Evolutionary conservation across 768 basidiomycete species (phyloP).

Genomic region (Auricularia heimuer): DNA sequence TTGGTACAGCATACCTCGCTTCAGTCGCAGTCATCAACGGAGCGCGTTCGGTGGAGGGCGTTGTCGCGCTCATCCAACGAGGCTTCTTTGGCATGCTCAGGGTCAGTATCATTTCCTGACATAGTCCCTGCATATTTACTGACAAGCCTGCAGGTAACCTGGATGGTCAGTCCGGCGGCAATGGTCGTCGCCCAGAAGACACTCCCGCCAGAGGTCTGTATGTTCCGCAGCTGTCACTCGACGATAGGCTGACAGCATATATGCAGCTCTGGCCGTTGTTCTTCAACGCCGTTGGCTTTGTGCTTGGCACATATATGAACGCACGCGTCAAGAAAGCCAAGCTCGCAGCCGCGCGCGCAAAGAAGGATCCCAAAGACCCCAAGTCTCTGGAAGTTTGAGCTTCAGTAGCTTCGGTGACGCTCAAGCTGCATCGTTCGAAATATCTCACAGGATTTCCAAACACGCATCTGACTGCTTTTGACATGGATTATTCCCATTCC

Average conservation of each 20-base stretch:
- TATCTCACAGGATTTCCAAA: too few relatives aligned
- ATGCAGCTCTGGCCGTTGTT: conserved; percentile 76
- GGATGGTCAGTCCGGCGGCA: conserved; percentile 69
- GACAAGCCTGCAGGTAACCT: conserved; percentile 47
- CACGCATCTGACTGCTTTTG: neutral
- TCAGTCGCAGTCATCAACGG: conserved; percentile 82
- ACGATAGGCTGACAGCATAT: conserved; percentile 3
- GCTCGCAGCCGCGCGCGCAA: conserved; percentile 44
- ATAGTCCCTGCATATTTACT: neutral
- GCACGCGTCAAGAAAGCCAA: conserved; percentile 56
- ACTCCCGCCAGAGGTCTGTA: conserved; percentile 59
- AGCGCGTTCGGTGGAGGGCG: conserved; percentile 52
- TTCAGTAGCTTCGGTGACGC: too few relatives aligned
- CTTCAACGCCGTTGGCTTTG: conserved; percentile 71
- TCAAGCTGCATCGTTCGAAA: too few relatives aligned
- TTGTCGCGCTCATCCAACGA: conserved; percentile 55
- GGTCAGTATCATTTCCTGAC: conserved; percentile 30
- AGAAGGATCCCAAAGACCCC: conserved; percentile 19
- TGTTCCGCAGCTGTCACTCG: neutral
- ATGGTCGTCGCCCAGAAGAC: conserved; percentile 71
- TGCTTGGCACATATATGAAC: conserved; percentile 73
- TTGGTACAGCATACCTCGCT: conserved; percentile 49
- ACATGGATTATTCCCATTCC: neutral
- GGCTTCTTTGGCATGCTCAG: conserved; percentile 68
- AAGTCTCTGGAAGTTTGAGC: neutral